Evolutionary conservation across 352 stramenopile genomes (phyloP).

Genomic region (Phytophthora idaei): DNA sequence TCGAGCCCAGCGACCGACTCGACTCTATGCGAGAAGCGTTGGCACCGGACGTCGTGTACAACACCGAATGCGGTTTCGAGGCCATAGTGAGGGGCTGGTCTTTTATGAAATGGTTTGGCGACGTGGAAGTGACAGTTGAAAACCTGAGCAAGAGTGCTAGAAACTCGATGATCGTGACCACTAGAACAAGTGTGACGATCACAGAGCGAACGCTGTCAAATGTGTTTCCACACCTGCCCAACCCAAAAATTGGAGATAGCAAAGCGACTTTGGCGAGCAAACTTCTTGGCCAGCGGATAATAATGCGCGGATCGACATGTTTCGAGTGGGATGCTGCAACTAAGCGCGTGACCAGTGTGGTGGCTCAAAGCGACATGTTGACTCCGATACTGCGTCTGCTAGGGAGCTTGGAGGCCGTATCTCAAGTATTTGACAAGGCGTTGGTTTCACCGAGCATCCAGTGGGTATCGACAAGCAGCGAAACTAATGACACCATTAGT

Average conservation of each 20-base stretch:
- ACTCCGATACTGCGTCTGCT: constrained; percentile 1
- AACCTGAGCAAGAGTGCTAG: background rate
- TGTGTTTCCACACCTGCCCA: constrained; percentile 8
- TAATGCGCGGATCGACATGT: constrained; percentile 1
- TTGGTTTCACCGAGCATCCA: background rate
- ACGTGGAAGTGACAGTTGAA: constrained; percentile 4
- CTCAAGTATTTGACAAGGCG: constrained; percentile 1
- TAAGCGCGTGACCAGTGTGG: background rate
- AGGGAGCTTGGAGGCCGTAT: background rate
- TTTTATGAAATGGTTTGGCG: constrained; percentile 3
- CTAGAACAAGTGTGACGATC: constrained; percentile 7
- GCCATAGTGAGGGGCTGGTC: constrained; percentile 2
- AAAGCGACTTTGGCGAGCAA: background rate
- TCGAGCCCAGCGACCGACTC: background rate
- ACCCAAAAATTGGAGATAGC: background rate
- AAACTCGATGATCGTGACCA: background rate
- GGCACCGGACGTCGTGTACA: constrained; percentile 5
- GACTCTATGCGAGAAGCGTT: background rate
- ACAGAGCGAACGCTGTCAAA: constrained; percentile 1
- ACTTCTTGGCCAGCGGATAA: constrained; percentile 3
- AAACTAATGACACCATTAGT: no score
- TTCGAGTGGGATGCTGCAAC: background rate
- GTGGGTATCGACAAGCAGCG: background rate
- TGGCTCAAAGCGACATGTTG: constrained; percentile 5
- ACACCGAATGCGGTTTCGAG: background rate